A percentile compares a stretch with the other conserved stretches of the same genome.
phyloP scores from a whole-genome alignment of 805 yeast species.

The Sugiyamaella qingdaonensis region DNA sequence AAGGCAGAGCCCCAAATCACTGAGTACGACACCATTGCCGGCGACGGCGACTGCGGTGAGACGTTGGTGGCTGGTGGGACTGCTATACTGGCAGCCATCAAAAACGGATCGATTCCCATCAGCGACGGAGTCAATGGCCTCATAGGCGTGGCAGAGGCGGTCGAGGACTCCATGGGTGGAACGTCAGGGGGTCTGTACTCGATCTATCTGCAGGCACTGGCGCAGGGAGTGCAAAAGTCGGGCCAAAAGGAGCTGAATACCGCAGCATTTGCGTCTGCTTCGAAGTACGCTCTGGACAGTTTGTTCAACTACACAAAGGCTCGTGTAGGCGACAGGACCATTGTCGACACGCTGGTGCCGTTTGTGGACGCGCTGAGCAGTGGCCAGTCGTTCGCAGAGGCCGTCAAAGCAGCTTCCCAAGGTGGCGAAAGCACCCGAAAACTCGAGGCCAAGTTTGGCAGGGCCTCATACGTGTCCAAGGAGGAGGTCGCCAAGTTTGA shows the following conservation, averaged over 20 bases:
- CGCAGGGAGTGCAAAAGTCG: conserved; percentile 42
- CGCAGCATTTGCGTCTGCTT: conserved; percentile 27
- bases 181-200: conserved; percentile 94
- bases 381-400: conserved; percentile 51
- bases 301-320: conserved; percentile 86
- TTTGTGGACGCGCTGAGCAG: conserved; percentile 60
- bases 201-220: conserved; percentile 74
- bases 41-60: conserved; percentile 97
- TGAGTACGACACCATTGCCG: conserved; percentile 79
- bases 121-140: conserved; percentile 50
- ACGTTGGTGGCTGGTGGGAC: conserved; percentile 74
- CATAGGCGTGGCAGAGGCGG: conserved; percentile 71
- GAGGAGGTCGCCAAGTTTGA: conserved; percentile 48
- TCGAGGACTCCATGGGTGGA: conserved; percentile 95
- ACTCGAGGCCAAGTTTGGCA: conserved; percentile 81
- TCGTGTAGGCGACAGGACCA: conserved; percentile 80
- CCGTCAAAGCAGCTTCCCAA: conserved; percentile 50
- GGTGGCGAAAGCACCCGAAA: conserved; percentile 77
- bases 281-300: conserved; percentile 58
- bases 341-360: conserved; percentile 86
- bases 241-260: conserved; percentile 24
- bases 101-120: conserved; percentile 29
- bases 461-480: conserved; percentile 83
- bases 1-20: conserved; percentile 81
- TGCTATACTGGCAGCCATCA: conserved; percentile 56